Evolutionary conservation across 345 rosid genomes (phyloP).

Genomic region (Eucalyptus erythrocorys): DNA sequence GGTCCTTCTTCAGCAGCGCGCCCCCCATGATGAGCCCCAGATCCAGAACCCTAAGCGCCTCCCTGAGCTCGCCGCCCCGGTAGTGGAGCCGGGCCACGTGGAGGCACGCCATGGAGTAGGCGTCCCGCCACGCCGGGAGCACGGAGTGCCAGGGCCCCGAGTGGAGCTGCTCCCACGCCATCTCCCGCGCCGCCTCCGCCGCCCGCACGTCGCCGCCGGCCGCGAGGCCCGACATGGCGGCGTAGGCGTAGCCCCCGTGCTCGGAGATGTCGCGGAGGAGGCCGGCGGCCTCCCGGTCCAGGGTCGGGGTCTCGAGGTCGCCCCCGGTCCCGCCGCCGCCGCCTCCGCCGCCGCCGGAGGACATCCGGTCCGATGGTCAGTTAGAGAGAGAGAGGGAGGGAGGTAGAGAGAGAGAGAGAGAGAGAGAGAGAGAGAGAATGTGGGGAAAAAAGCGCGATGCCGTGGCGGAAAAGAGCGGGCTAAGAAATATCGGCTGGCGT

Average conservation of each 20-base stretch:
- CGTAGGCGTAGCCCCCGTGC: conserved; percentile 83
- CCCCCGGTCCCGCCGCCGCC: background rate
- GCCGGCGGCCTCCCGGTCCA: conserved; percentile 46
- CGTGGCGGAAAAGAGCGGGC: background rate
- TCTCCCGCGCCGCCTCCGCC: conserved; percentile 92
- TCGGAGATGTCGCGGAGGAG: conserved; percentile 57
- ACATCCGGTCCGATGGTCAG: background rate
- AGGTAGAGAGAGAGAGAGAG: background rate
- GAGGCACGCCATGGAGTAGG: conserved; percentile 89
- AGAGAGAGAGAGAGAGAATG: background rate
- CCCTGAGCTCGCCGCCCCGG: conserved; percentile 46
- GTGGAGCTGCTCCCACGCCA: conserved; percentile 99
- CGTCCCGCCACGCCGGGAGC: conserved; percentile 93
- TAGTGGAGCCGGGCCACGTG: conserved; percentile 56
- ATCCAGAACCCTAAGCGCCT: conserved; percentile 75
- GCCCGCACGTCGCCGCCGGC: conserved; percentile 66
- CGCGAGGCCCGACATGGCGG: conserved; percentile 62
- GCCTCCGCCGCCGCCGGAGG: conserved; percentile 5
- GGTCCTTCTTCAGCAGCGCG: conserved; percentile 53
- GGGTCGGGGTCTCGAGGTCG: conserved; percentile 48
- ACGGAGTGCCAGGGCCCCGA: conserved; percentile 98
- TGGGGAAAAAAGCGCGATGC: background rate
- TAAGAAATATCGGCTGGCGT: background rate
- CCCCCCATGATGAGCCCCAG: conserved; percentile 99
- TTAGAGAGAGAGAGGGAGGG: background rate